Base-by-base conservation (phyloP, 148 eudicot species). In the Amaranthus palmeri region DNA sequence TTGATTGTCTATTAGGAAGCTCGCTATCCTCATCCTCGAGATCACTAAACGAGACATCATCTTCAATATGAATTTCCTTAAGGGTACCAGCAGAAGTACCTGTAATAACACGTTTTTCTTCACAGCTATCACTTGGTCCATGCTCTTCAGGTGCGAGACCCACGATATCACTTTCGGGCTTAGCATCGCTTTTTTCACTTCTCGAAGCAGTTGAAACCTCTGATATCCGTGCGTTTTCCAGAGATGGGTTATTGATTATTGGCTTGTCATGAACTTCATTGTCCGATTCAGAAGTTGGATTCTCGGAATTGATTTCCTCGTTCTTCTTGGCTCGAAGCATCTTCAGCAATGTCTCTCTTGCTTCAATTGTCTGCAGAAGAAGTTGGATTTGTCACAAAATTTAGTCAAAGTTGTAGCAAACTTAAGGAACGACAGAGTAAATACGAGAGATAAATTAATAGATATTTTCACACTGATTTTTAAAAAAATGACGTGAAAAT, bases 11-110 rank as follows among this genome's bases (percentile, higher is more conserved):
- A 41, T 72, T 66, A 10, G 72, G 74, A 40, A 69, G 62, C 64
- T 88, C 85, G 46, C 18, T 69, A 41, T 90, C 91, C 51, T 83
- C 89, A 55, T 84, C 86, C 66, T 91, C 95, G 15, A 87, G 80
- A 77, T 92, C 89, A 69, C 92, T 92, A 76, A 89, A 92, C 11
- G 90, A 89, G 63, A 83, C 78, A 62, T 81, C 92, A 40, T 89
- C 93, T 64, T 81, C 88, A 46, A 74, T 82, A 66, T 72, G 70
- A 42, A 78, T 75, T 43, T 49, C 65, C 68, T 79, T 85, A 36
- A 51, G 56, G 60, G 76, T 65, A 65, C 54, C 44, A 63, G 8
- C 4, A 56, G 77, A 69, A 36, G 74, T 50, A 67, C 53, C 13
- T 48, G 49, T 9, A 50, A 44, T 17, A 72, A 46, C 66, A 14